Conservation (phyloP, 1,284 basidiomycete genomes). For the Boletus mariae region DNA sequence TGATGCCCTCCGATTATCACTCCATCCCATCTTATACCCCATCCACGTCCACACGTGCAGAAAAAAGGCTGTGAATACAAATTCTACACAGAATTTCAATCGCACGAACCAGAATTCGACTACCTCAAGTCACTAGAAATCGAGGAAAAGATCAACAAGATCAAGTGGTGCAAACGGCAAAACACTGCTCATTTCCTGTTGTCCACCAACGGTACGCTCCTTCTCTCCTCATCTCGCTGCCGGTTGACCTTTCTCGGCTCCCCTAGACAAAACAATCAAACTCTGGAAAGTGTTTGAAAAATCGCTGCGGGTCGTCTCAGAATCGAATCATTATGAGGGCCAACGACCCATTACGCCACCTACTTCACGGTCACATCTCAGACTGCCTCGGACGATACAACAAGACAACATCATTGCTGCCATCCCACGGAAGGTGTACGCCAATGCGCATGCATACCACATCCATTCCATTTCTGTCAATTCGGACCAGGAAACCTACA, state of each 20-base stretch:
- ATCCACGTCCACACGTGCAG: slow-evolving; percentile 38
- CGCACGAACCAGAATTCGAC: slow-evolving; percentile 99
- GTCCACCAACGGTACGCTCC: slow-evolving; percentile 84
- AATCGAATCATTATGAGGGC: slow-evolving; percentile 91
- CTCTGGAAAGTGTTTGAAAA: slow-evolving; percentile 99
- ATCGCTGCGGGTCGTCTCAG: slow-evolving; percentile 91
- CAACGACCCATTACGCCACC: slow-evolving; percentile 65
- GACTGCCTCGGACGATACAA: slow-evolving; percentile 84
- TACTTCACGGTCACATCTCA: slow-evolving; percentile 53
- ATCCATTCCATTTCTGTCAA: slow-evolving; percentile 99
- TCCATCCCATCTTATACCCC: slow-evolving; percentile 2
- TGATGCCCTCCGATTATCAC: slow-evolving; percentile 32
- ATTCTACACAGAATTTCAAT: slow-evolving; percentile 99
- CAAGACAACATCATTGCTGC: slow-evolving; percentile 99
- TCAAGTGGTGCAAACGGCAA: slow-evolving; percentile 99
- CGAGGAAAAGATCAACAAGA: slow-evolving; percentile 99
- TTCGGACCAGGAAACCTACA: slow-evolving; percentile 99
- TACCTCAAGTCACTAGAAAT: slow-evolving; percentile 99
- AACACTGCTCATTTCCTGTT: slow-evolving; percentile 96
- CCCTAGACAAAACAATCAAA: slow-evolving; percentile 98
- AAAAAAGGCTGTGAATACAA: slow-evolving; percentile 99
- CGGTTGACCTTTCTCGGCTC: slow-evolving; percentile 1
- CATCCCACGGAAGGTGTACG: slow-evolving; percentile 97
- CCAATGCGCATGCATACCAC: slow-evolving; percentile 99
- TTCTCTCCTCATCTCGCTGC: slow-evolving; percentile 1